Conservation (phyloP, 805 yeast genomes). For the Candida hungchunana region DNA sequence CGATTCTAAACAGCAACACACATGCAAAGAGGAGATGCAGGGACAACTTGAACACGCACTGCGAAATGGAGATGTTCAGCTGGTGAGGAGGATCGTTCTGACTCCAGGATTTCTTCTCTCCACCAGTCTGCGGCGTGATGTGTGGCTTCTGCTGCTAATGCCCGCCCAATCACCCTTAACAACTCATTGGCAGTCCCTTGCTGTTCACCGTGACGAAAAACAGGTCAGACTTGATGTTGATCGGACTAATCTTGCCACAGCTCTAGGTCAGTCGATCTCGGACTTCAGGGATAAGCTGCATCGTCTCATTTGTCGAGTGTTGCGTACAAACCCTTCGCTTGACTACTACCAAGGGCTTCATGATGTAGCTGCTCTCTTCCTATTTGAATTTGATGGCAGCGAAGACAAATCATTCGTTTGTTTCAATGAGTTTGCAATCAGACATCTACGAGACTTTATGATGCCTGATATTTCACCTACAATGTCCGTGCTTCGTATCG, state of each 20-base stretch:
- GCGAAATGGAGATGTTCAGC: neutral
- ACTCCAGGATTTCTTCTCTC: too few relatives aligned
- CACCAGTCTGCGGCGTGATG: too few relatives aligned
- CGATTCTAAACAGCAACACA: too few relatives aligned
- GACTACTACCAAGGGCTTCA: constrained; percentile 92
- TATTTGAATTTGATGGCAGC: constrained; percentile 44
- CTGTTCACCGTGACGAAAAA: constrained; percentile 60
- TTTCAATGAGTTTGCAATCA: constrained; percentile 52
- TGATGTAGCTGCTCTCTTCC: constrained; percentile 69
- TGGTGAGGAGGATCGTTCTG: too few relatives aligned
- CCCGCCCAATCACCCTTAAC: too few relatives aligned
- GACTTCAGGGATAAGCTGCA: constrained; percentile 24
- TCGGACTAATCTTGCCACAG: constrained; percentile 55
- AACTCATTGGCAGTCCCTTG: neutral
- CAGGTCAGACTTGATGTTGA: constrained; percentile 79
- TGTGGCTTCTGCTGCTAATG: too few relatives aligned
- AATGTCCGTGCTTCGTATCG: constrained; percentile 56
- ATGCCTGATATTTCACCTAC: constrained; percentile 63
- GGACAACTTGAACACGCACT: neutral
- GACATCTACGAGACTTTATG: constrained; percentile 82
- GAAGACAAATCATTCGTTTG: constrained; percentile 25
- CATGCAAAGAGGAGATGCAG: too few relatives aligned
- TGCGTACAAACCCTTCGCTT: constrained; percentile 57
- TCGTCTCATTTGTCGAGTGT: constrained; percentile 45
- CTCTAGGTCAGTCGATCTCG: constrained; percentile 22